These are phyloP conservation scores for Geranomyces michiganensis DNA, from an alignment of 192 early-diverging fungal genomes.

Conservation along the genomic window DNA sequence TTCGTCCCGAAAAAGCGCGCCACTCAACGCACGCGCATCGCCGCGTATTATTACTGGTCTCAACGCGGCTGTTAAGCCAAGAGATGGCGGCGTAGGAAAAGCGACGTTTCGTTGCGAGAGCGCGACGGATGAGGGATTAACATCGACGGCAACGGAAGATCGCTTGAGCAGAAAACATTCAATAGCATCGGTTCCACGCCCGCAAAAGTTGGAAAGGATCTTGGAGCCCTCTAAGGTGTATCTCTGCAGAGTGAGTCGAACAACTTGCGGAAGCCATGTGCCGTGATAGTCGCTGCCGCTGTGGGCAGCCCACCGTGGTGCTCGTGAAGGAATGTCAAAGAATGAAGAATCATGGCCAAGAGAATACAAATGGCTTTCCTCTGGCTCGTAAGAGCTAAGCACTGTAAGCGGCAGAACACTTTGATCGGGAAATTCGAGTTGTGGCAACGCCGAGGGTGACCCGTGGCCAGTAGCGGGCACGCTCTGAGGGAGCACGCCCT, in stretches of 20 bases:
- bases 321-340: slow-evolving; percentile 89
- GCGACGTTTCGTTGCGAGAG: slow-evolving; percentile 85
- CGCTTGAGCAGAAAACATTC: slow-evolving; percentile 81
- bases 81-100: slow-evolving; percentile 70
- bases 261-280: slow-evolving; percentile 92
- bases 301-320: slow-evolving; percentile 70
- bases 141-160: slow-evolving; percentile 81
- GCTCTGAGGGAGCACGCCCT: too few relatives aligned
- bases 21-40: slow-evolving; percentile 73
- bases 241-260: slow-evolving; percentile 71
- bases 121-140: slow-evolving; percentile 83
- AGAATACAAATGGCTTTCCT: slow-evolving; percentile 72
- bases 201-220: slow-evolving; percentile 88
- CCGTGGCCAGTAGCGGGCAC: too few relatives aligned
- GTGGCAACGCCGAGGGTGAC: slow-evolving; percentile 34
- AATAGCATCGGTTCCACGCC: slow-evolving; percentile 92
- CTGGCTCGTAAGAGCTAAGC: slow-evolving; percentile 66
- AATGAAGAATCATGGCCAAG: slow-evolving; percentile 79
- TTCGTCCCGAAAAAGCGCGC: slow-evolving; percentile 69
- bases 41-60: slow-evolving; percentile 80
- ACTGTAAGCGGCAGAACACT: slow-evolving; percentile 38
- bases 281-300: slow-evolving; percentile 93
- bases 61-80: slow-evolving; percentile 71
- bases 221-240: slow-evolving; percentile 77
- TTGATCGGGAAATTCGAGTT: neutral